These are phyloP conservation scores for Trichoderma koningii DNA, from an alignment of 2,329 filamentous ascomycete genomes.

Conservation along the genomic window DNA sequence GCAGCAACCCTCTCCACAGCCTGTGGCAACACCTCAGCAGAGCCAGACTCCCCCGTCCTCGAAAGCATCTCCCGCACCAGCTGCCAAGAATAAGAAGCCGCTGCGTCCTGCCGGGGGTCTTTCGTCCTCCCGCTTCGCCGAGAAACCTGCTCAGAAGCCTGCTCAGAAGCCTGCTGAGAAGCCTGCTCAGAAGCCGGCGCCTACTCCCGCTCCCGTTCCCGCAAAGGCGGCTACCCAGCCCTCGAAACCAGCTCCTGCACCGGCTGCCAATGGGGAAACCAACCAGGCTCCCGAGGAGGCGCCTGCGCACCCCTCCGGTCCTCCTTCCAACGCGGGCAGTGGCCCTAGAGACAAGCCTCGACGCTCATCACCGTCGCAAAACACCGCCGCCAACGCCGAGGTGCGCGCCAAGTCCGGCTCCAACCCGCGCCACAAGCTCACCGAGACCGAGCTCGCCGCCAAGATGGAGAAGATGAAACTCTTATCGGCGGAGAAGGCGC, in stretches of 20 bases:
- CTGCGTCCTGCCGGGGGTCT: conserved; percentile 34
- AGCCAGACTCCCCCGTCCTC: conserved; percentile 27
- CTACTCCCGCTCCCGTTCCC: conserved; percentile 27
- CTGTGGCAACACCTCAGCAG: conserved; percentile 25
- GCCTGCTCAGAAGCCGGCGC: conserved; percentile 29
- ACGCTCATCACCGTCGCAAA: conserved; percentile 31
- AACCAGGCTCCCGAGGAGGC: conserved; percentile 28
- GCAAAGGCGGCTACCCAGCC: conserved; percentile 25
- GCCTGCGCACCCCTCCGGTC: conserved; percentile 31
- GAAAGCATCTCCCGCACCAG: conserved; percentile 26
- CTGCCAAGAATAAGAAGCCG: conserved; percentile 25
- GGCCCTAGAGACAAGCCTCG: conserved; percentile 36
- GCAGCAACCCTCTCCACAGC: conserved; percentile 18
- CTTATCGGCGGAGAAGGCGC: conserved; percentile 58
- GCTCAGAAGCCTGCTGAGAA: neutral
- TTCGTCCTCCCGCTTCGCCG: conserved; percentile 40
- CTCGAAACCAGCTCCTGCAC: conserved; percentile 33
- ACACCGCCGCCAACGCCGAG: conserved; percentile 42
- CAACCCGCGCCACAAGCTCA: conserved; percentile 62
- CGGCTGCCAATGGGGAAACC: conserved; percentile 28
- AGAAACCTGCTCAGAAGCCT: conserved; percentile 34
- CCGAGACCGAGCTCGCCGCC: conserved; percentile 58
- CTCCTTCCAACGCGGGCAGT: conserved; percentile 39
- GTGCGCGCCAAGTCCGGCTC: conserved; percentile 55
- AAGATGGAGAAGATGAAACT: conserved; percentile 65